Evolutionary conservation across 1,284 basidiomycete genomes (phyloP), one percentile per base, ranked within the genome.

Genomic region (Trichosporon inkin): DNA sequence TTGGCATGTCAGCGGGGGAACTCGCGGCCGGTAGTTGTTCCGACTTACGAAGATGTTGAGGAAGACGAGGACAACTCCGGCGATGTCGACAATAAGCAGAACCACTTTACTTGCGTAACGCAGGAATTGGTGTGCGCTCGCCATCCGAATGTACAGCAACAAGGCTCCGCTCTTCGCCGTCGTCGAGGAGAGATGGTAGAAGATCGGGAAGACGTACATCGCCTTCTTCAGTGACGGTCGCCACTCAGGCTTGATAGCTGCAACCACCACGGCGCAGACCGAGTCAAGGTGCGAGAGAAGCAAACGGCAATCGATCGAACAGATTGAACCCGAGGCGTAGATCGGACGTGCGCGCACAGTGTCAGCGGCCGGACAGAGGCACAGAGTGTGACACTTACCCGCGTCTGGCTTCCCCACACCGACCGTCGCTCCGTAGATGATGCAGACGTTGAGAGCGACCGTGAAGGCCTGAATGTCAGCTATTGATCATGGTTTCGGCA

Each of bases 91-190:
- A 19, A 78, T 62, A 10, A 61, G 67, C 47, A 77, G 66, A 3
- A 71, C 69, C 52, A 64, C 71, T 24, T 68, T 66, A 13, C 71
- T 73, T 2, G 74, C 76, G 52, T 69, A 67, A 2, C 74, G 71
- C 17, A 78, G 68, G 57, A 75, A 76, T 0, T 53, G 62, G 56
- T 76, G 72, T 3, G 74, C 74, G 17, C 68, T 64, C 10, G 74
- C 68, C 75, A 78, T 75, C n/a, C 77, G 72, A 20, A 75, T 66
- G 68, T 78, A 78, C 32, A 78, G 72, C 16, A 77, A 58, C 24
- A 78, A 65, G 51, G 76, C 73, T 5, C 74, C 72, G 6, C 74
- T 69, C 61, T 78, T 78, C 54, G 75, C 76, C 1, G 70, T 66
- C 73, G 75, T 75, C 24, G 74, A 59, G 10, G 69, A 68, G 6